These are phyloP conservation scores for Solanum megistacrolobum DNA, from an alignment of 257 asterid genomes.

Conservation along the genomic window DNA sequence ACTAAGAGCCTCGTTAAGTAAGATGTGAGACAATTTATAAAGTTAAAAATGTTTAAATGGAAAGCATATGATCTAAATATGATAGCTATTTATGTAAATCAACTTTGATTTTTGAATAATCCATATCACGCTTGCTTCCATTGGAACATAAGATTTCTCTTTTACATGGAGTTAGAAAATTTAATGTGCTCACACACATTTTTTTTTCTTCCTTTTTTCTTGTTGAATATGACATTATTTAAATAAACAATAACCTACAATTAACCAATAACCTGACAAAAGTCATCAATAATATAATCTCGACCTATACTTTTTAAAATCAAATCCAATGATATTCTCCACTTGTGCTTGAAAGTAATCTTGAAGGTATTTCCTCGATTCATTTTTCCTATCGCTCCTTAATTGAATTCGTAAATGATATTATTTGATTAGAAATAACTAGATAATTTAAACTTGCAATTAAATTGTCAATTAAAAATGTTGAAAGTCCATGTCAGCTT, in stretches of 20 bases:
- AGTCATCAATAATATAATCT: neutral
- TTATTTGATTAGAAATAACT: neutral
- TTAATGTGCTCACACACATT: neutral
- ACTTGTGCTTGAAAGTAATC: no score
- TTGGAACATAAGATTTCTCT: neutral
- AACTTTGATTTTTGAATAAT: neutral
- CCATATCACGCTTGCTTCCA: fast-evolving
- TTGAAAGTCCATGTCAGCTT: neutral
- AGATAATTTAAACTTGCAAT: no score
- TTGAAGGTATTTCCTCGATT: no score
- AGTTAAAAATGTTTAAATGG: fast-evolving
- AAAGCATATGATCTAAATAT: no score
- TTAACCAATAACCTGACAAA: no score
- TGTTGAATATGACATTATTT: neutral
- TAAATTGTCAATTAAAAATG: no score
- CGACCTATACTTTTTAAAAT: neutral
- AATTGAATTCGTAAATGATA: neutral
- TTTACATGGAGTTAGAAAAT: neutral
- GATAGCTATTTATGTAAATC: neutral
- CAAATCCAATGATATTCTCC: no score
- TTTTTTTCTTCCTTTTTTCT: neutral
- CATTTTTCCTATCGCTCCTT: neutral
- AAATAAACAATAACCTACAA: neutral
- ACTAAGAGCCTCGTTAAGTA: neutral
- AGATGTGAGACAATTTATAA: neutral